Percentiles rank a stretch among this genome's conserved stretches.
Evolutionary conservation across 371 early-diverging fungal species (phyloP).

Genomic region (Blakeslea trispora): DNA sequence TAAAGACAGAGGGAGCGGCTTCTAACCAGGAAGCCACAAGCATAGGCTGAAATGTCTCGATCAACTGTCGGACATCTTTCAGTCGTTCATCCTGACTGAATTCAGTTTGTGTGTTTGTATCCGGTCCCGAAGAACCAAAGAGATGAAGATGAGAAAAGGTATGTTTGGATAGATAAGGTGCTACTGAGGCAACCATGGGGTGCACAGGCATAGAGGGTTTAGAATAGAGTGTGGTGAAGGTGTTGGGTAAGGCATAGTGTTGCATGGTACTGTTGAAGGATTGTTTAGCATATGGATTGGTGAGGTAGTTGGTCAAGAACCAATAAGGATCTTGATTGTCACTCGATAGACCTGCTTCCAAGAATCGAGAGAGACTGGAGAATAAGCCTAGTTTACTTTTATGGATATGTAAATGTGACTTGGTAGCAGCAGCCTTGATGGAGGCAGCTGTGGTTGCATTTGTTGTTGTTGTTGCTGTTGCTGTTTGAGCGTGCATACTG

Average conservation of each 20-base stretch:
- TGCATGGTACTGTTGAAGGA: conserved; percentile 39
- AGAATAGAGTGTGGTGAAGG: too few species aligned
- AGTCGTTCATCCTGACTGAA: conserved; percentile 31
- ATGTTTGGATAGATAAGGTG: conserved; percentile 24
- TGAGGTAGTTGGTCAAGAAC: conserved; percentile 56
- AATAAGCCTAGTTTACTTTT: conserved; percentile 45
- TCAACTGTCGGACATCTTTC: conserved; percentile 33
- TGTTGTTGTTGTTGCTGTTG: not conserved
- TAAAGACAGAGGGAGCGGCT: conserved; percentile 67
- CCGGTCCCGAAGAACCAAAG: conserved; percentile 41
- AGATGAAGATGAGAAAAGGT: conserved; percentile 35
- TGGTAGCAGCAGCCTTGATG: conserved; percentile 42
- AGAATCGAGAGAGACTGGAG: conserved; percentile 38
- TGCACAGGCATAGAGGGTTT: conserved; percentile 21
- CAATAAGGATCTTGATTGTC: conserved; percentile 41
- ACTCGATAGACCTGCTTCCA: conserved; percentile 46
- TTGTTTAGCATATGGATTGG: conserved; percentile 45
- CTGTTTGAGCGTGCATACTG: conserved; percentile 14
- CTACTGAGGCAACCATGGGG: conserved; percentile 15
- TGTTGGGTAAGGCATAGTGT: conserved; percentile 6
- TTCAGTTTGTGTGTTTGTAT: conserved; percentile 9
- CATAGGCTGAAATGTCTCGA: conserved; percentile 62
- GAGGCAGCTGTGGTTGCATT: conserved; percentile 21
- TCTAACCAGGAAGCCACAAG: conserved; percentile 76
- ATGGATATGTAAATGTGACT: conserved; percentile 47